phyloP scores from a whole-genome alignment of 1,139 yeast species.

The Taphrina populina region DNA sequence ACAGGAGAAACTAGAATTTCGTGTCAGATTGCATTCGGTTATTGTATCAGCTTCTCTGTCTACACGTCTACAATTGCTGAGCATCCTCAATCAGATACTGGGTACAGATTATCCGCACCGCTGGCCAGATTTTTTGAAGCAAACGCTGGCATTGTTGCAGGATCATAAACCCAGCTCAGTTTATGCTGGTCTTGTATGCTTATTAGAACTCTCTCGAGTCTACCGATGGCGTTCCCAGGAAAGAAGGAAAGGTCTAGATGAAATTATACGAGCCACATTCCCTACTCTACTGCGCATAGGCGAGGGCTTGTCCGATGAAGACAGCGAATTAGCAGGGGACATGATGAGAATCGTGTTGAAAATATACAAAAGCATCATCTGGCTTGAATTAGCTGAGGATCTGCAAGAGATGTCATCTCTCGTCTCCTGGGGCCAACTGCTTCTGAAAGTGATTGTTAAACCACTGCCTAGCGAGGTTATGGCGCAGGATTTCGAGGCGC shows the following conservation, averaged over 20 bases:
- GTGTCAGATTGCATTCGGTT: constrained; percentile 58
- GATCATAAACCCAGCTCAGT: constrained; percentile 55
- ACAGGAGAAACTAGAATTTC: constrained; percentile 67
- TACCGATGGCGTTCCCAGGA: constrained; percentile 74
- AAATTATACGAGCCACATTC: constrained; percentile 62
- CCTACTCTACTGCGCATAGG: constrained; percentile 71
- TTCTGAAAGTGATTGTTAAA: constrained; percentile 65
- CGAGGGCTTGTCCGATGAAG: constrained; percentile 54
- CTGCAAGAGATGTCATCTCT: constrained; percentile 62
- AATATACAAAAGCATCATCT: constrained; percentile 76
- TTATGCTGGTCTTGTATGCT: constrained; percentile 73
- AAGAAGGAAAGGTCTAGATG: constrained; percentile 59
- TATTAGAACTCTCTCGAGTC: constrained; percentile 70
- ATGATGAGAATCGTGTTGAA: constrained; percentile 75
- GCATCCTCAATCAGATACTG: constrained; percentile 67
- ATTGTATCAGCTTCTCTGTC: constrained; percentile 50
- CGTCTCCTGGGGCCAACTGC: constrained; percentile 74
- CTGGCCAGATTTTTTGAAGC: constrained; percentile 69
- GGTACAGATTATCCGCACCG: constrained; percentile 63
- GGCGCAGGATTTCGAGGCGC: constrained; percentile 52
- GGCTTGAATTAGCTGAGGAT: constrained; percentile 64
- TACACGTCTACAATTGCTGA: constrained; percentile 60
- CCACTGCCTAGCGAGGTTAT: constrained; percentile 56
- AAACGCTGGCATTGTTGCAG: constrained; percentile 58
- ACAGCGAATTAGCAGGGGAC: constrained; percentile 59